A percentile compares a stretch with the other conserved stretches of the same genome.
Evolutionary conservation across 371 early-diverging fungal genomes (phyloP).

Genomic region (Rhizomucor pusillus): DNA sequence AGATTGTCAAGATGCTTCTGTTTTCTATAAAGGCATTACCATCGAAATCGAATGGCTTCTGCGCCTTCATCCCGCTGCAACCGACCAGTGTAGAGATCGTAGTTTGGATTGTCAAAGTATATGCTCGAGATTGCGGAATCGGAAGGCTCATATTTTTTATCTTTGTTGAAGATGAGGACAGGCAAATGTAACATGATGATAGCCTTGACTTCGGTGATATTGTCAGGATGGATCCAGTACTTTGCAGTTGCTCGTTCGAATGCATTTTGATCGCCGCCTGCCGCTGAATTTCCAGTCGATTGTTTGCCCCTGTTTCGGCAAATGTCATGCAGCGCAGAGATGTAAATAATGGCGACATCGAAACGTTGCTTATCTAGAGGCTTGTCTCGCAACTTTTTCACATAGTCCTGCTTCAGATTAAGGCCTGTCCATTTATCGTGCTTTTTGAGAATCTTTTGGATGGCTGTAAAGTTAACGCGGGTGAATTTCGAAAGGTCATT

Average conservation of each 20-base stretch:
- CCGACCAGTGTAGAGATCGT: conserved; percentile 84
- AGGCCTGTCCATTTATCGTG: conserved; percentile 72
- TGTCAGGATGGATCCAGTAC: conserved; percentile 97
- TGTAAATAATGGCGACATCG: conserved; percentile 81
- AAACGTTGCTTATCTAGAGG: conserved; percentile 87
- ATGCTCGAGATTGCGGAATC: conserved; percentile 77
- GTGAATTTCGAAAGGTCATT: conserved; percentile 88
- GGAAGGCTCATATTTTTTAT: conserved; percentile 23
- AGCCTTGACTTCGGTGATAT: conserved; percentile 87
- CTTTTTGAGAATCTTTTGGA: conserved; percentile 93
- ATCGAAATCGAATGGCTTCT: conserved; percentile 84
- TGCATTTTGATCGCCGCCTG: conserved; percentile 69
- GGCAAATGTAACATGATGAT: conserved; percentile 87
- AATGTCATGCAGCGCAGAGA: conserved; percentile 84
- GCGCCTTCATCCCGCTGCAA: conserved; percentile 85
- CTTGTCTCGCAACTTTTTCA: conserved; percentile 72
- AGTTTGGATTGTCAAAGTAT: conserved; percentile 86
- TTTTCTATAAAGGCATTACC: conserved; percentile 58
- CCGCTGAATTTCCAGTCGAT: conserved; percentile 43
- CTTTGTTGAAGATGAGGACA: conserved; percentile 62
- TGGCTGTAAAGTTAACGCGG: conserved; percentile 90
- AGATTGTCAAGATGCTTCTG: conserved; percentile 11
- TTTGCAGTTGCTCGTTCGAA: conserved; percentile 90
- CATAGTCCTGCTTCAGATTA: conserved; percentile 54
- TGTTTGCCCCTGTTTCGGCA: conserved; percentile 74